phyloP scores from a whole-genome alignment of 768 basidiomycete genomes.

The Leccinum incarnatum region DNA sequence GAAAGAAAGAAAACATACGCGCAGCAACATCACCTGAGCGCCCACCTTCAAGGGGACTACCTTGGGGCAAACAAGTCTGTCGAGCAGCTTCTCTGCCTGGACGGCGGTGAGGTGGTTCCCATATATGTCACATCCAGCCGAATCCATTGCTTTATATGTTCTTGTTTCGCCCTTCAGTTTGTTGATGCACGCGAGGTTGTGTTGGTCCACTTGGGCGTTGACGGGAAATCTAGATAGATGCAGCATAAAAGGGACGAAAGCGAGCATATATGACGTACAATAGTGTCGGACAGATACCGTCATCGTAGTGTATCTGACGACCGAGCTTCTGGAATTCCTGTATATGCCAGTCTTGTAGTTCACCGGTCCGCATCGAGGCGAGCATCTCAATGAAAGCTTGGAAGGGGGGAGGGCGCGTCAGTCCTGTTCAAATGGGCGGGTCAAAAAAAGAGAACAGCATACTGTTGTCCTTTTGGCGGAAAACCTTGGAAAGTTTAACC shows the following conservation, averaged over 20 bases:
- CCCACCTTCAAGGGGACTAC: conserved; percentile 53
- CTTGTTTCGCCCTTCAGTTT: conserved; percentile 27
- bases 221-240: conserved; percentile 24
- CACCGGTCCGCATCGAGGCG: conserved; percentile 95
- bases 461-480: conserved; percentile 67
- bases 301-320: conserved; percentile 65
- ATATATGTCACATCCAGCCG: conserved; percentile 41
- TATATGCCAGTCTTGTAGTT: conserved; percentile 61
- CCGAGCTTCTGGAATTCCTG: conserved; percentile 63
- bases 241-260: background rate
- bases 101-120: conserved; percentile 29
- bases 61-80: conserved; percentile 49
- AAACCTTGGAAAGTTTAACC: conserved; percentile 58
- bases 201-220: conserved; percentile 26
- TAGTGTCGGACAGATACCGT: conserved; percentile 86
- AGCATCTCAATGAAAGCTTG: conserved; percentile 95
- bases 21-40: conserved; percentile 78
- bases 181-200: conserved; percentile 22
- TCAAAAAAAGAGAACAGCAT: background rate
- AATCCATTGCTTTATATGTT: conserved; percentile 43
- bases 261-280: conserved; percentile 49
- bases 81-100: conserved; percentile 36
- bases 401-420: background rate
- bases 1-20: conserved; percentile 18
- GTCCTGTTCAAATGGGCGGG: background rate